These are phyloP conservation scores for Antonospora locustae DNA, from an alignment of 371 early-diverging fungal species.

Conservation along the genomic window DNA sequence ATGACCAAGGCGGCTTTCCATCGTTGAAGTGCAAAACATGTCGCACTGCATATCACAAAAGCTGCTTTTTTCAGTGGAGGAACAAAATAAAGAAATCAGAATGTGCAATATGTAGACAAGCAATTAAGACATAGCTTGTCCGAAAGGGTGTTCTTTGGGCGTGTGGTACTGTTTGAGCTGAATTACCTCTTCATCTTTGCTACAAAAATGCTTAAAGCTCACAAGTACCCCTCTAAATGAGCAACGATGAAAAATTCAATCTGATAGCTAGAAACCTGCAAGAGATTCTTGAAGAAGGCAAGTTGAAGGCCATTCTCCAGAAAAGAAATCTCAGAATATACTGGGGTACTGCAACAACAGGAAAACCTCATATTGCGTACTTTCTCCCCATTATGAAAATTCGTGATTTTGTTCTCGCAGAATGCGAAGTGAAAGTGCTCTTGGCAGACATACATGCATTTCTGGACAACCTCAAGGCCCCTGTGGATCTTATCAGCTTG, in stretches of 20 bases:
- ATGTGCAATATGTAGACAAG: conserved; percentile 49
- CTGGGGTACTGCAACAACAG: conserved; percentile 98
- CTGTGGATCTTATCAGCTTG: conserved; percentile 70
- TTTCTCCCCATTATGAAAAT: conserved; percentile 92
- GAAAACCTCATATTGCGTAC: conserved; percentile 91
- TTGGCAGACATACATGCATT: conserved; percentile 95
- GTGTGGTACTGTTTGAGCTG: no score
- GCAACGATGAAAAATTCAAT: conserved; percentile 59
- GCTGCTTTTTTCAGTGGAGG: conserved; percentile 47
- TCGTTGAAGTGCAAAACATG: conserved; percentile 37
- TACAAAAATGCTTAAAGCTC: no score
- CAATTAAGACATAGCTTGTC: no score
- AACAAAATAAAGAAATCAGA: conserved; percentile 17
- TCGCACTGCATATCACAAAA: conserved; percentile 45
- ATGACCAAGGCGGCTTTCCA: conserved; percentile 39
- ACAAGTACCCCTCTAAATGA: no score
- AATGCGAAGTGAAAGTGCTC: conserved; percentile 77
- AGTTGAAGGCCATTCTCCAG: conserved; percentile 66
- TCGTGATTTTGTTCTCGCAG: conserved; percentile 84
- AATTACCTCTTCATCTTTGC: no score
- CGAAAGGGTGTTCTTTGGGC: no score
- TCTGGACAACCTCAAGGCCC: conserved; percentile 95
- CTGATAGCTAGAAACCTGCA: conserved; percentile 85
- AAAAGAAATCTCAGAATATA: conserved; percentile 82
- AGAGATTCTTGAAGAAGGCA: conserved; percentile 78